phyloP scores from a whole-genome alignment of 306 rosid species.

The Quercus dentata region DNA sequence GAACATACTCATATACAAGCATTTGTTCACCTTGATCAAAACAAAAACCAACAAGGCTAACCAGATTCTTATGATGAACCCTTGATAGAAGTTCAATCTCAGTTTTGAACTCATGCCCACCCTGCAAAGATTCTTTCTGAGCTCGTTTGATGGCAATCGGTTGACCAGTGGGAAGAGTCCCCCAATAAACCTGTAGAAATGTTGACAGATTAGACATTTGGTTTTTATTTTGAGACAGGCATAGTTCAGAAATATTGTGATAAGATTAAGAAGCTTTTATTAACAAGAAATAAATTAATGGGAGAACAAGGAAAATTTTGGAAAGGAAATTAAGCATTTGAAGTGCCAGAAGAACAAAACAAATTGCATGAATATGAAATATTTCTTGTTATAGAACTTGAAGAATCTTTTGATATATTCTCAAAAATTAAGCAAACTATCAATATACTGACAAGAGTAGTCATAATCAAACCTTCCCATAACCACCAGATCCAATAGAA shows the following conservation, averaged over 20 bases:
- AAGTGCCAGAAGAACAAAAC: too few species aligned
- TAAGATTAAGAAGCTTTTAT: not conserved
- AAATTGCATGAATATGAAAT: not conserved
- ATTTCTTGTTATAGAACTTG: not conserved
- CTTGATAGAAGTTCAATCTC: constrained; percentile 64
- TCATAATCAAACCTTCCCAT: constrained; percentile 57
- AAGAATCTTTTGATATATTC: not conserved
- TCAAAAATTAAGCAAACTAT: not conserved
- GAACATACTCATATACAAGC: constrained; percentile 43
- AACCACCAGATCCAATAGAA: constrained; percentile 63
- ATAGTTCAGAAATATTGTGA: not conserved
- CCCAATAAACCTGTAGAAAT: constrained; percentile 38
- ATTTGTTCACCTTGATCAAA: constrained; percentile 53
- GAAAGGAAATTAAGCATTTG: too few species aligned
- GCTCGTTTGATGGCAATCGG: constrained; percentile 51
- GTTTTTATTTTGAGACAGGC: not conserved
- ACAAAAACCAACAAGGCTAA: constrained; percentile 53
- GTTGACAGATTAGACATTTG: not conserved
- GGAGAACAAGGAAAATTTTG: too few species aligned
- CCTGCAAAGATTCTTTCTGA: constrained; percentile 36
- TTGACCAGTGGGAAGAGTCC: constrained; percentile 39
- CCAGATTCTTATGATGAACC: constrained; percentile 56
- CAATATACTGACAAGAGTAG: not conserved
- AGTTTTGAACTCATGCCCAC: constrained; percentile 39
- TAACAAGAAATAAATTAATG: not conserved